Evolutionary conservation across 768 basidiomycete genomes (phyloP).

Genomic region (Rhizopogon rudus): DNA sequence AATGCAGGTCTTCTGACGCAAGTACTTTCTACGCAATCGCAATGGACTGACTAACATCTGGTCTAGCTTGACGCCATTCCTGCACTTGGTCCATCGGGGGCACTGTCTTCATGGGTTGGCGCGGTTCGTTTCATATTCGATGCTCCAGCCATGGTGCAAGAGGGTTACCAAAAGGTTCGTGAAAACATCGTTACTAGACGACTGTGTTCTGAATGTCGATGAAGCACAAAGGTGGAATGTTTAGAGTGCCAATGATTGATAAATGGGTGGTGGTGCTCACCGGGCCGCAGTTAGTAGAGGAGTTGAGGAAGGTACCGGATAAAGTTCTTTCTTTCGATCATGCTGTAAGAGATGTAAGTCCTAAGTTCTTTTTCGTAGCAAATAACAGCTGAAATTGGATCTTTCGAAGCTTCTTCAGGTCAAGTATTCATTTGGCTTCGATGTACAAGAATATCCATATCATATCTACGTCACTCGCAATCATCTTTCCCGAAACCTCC

Average conservation of each 20-base stretch:
- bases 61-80: constrained; percentile 27
- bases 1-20: constrained; percentile 21
- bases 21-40: background rate
- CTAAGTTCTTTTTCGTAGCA: background rate
- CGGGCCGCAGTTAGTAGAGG: constrained; percentile 40
- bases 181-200: background rate
- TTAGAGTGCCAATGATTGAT: constrained; percentile 39
- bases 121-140: constrained; percentile 25
- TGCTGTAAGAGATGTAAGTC: constrained; percentile 34
- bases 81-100: constrained; percentile 30
- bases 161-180: constrained; percentile 32
- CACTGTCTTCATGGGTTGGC: constrained; percentile 27
- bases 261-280: constrained; percentile 43
- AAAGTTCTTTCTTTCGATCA: constrained; percentile 39
- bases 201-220: constrained; percentile 11
- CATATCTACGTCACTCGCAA: constrained; percentile 29
- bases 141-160: constrained; percentile 28
- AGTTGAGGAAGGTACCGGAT: constrained; percentile 45
- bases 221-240: constrained; percentile 30
- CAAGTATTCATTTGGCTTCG: constrained; percentile 32
- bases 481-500: constrained; percentile 31
- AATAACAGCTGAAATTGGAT: constrained; percentile 3
- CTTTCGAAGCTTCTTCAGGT: constrained; percentile 29
- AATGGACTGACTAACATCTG: background rate
- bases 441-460: constrained; percentile 29